Evolutionary conservation across 805 yeast species (phyloP), one percentile per base, ranked within the genome.

Genomic region (Dipodascopsis uninucleata): DNA sequence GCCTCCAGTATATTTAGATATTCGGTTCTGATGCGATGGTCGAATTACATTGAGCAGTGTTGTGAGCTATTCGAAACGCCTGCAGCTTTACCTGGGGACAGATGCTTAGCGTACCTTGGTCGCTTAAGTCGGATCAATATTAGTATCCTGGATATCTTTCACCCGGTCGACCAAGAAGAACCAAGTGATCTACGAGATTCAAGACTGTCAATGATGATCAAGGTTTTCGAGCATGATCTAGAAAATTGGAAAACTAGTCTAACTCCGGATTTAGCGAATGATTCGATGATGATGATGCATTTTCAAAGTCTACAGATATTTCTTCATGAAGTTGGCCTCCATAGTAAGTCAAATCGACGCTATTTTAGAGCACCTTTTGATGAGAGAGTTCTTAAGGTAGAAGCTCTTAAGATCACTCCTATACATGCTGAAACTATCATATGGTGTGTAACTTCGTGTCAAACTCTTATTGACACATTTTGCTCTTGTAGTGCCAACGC

Each of bases 1-100:
- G 78, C 78, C 43, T 74, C 85, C 20, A 67, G 84, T 42, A 79
- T 83, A 46, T 65, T 85, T 47, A 69, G 89, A 47, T 72, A 93
- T 53, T 70, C 79, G 31, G 69, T 79, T 7, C 76, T 74, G 43
- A 76, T 60, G 20, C 45, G 53, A 28, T 67, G 65, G 65, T 63
- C 67, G 34, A 74, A 76, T 1, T 81, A 75, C 54, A 74, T 82
- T 36, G 80, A 80, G 45, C 79, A 76, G 42, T 79, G 85, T 53
- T 81, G 81, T 56, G 49, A 58, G 1, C 44, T 62, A n/a, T 60
- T 83, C 41, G 78, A 74, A 37, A 54, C 12, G 24, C 5, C 36
- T 12, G 41, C 31, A 20, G 39, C 16, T n/a, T 5, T 12, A 9
- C 17, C 28, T 4, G 37, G 33, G 4, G 49, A 46, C 26, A 8